A percentile compares a stretch with the other conserved stretches of the same genome.
phyloP scores from a whole-genome alignment of 345 rosid genomes.

The Camelina neglecta region DNA sequence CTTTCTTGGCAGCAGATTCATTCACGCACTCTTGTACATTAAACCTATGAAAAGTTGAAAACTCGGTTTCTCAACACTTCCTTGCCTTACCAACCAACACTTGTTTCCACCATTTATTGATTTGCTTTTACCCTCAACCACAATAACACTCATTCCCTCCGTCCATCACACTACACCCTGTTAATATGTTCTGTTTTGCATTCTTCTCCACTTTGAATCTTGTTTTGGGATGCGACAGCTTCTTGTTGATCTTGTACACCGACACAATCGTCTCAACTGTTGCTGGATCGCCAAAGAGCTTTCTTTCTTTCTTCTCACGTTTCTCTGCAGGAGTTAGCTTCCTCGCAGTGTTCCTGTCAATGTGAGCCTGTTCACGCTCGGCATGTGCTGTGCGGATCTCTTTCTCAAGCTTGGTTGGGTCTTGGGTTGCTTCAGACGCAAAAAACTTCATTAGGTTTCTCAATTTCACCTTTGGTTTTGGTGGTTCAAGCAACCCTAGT shows the following conservation, averaged over 20 bases:
- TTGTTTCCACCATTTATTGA: conserved; percentile 69
- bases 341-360: conserved; percentile 79
- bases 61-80: conserved; percentile 67
- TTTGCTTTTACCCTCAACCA: conserved; percentile 85
- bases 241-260: conserved; percentile 69
- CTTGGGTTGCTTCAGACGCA: conserved; percentile 84
- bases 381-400: conserved; percentile 88
- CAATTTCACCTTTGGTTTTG: conserved; percentile 84
- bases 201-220: conserved; percentile 88
- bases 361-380: conserved; percentile 96
- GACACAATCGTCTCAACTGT: conserved; percentile 74
- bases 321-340: conserved; percentile 87
- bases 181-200: conserved; percentile 77
- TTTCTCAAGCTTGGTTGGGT: conserved; percentile 88
- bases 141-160: conserved; percentile 73
- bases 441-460: conserved; percentile 93
- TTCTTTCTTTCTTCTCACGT: conserved; percentile 88
- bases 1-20: conserved; percentile 78
- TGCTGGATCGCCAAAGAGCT: conserved; percentile 74
- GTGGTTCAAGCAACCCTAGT: conserved; percentile 88
- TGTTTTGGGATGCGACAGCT: conserved; percentile 77
- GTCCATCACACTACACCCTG: conserved; percentile 65
- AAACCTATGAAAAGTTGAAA: conserved; percentile 71
- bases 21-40: conserved; percentile 74
- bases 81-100: conserved; percentile 84